A percentile compares a stretch with the other conserved stretches of the same genome.
These are phyloP conservation scores for Backusella westeae DNA, from an alignment of 192 early-diverging fungal genomes.

Conservation along the genomic window DNA sequence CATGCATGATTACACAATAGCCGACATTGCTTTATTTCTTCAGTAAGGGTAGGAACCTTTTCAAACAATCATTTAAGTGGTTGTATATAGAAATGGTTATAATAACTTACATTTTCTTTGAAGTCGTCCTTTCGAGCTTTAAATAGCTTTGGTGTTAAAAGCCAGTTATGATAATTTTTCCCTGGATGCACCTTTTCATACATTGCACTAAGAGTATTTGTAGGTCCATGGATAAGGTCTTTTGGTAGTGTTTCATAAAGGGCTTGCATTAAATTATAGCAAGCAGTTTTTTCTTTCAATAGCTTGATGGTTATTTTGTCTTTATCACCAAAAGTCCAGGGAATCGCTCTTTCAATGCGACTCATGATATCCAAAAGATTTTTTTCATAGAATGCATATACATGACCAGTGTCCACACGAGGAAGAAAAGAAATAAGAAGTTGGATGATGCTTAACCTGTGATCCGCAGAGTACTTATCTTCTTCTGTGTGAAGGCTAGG, in stretches of 20 bases:
- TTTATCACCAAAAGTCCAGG: constrained; percentile 13
- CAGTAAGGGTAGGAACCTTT: background rate
- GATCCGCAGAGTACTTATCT: constrained; percentile 16
- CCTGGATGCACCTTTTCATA: background rate
- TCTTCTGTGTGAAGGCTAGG: constrained; percentile 18
- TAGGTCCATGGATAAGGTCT: background rate
- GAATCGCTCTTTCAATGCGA: constrained; percentile 34
- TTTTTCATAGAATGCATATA: constrained; percentile 48
- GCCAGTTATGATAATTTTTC: background rate
- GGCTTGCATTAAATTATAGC: constrained; percentile 44
- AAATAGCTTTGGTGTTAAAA: too few species aligned
- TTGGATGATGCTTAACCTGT: constrained; percentile 47
- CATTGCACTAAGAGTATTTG: background rate
- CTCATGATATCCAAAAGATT: constrained; percentile 55
- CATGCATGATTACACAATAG: constrained; percentile 52
- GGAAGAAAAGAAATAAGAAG: constrained; percentile 50
- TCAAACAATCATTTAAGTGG: background rate
- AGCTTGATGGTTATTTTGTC: constrained; percentile 10
- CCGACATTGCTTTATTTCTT: background rate
- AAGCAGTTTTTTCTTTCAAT: constrained; percentile 42
- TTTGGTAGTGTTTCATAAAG: background rate
- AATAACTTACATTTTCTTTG: background rate
- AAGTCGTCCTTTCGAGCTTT: too few species aligned
- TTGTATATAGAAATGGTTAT: background rate
- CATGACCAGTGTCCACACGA: constrained; percentile 36